Base-by-base conservation (phyloP, 1,139 yeast species). In the Geotrichum phurueaensis region DNA sequence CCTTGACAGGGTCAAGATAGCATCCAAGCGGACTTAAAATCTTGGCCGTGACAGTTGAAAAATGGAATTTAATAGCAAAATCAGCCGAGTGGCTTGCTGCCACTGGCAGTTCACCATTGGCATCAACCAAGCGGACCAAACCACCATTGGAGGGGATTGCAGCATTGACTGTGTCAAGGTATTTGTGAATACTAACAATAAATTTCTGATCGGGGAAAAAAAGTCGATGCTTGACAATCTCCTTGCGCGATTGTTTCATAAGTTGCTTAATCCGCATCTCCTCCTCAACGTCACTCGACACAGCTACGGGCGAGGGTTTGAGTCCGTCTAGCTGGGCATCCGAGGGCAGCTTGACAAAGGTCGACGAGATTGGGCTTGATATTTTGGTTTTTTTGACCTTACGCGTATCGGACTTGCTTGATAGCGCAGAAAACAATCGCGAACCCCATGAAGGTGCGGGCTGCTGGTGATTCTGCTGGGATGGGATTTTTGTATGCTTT, bases 41-140 rank as follows among this genome's bases (percentile, higher is more conserved):
- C 57, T 61, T 64, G 36, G 69, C 62, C 5, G 68, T 67, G n/a
- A 68, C 58, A 3, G 69, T 65, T 3, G 70, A 69, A 58, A 68
- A 68, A 54, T 68, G 69, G 54, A 68, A 63, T 47, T 68, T 57
- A 33, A 66, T 59, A 3, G 56, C 54, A 22, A 56, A 60, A 48
- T 65, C 64, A 12, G 62, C 53, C n/a, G 58, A 47, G n/a, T 48
- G 57, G 23, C 45, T 39, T 39, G 45, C 45, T 13, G 45, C 45
- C 20, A 15, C 45, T 2, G 45, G 45, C 45, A 39, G 6, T 27
- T 58, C 57, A 5, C 56, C 57, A 12, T 29, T 48, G 15, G 45
- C 45, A n/a, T 39, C 45, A 15, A n/a, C n/a, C 15, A 39, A 15
- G 12, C 55, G 59, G 25, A 51, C 57, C 31, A 58, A 50, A 48